Base-by-base conservation (phyloP, 2,329 filamentous ascomycete genomes). In the Plectosphaerella plurivora region DNA sequence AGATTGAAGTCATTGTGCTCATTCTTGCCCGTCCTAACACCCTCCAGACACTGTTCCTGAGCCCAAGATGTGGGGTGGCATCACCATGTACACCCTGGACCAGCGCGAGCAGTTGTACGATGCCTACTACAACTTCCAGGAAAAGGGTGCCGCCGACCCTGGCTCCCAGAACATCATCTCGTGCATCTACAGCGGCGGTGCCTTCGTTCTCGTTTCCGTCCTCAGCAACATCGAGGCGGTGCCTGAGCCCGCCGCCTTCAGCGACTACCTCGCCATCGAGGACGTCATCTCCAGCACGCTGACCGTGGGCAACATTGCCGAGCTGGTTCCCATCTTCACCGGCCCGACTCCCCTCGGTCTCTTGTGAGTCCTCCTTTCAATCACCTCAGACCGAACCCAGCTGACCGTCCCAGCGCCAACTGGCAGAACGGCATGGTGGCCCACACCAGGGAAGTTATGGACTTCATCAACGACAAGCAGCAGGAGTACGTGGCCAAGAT, bases 401-500 rank as follows among this genome's bases (percentile, higher is more conserved):
- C 47, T 49, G 47, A 49, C 37, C 22, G 15, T 15, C 10, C 11
- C 37, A 50, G 58, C 46, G 60, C 60, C 51, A 67, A 67, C 53
- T 71, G 68, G 68, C 60, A 67, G 54, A 63, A 63, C 1, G 65
- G 63, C 46, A 58, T 62, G 52, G 61, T 62, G 22, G 58, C 56
- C 15, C 61, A 64, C 46, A 61, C 65, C 51, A 51, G 63, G 8
- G 54, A 59, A 10, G 56, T 66, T 41, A 64, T 70, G 57, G 59
- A 61, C 11, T 67, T 65, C 46, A 58, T 66, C 4, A 63, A 66
- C 41, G 54, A 61, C 20, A 63, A 62, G 51, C 60, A 66, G 45
- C 53, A 57, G 15, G 61, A 64, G 14, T 61, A 65, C 42, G 60
- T 62, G 37, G 53, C 53, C 2, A 61, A 60, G 44, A 65, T 70